Evolutionary conservation across 108 stramenopile species (phyloP).

Genomic region (Nitzschia putrida): DNA sequence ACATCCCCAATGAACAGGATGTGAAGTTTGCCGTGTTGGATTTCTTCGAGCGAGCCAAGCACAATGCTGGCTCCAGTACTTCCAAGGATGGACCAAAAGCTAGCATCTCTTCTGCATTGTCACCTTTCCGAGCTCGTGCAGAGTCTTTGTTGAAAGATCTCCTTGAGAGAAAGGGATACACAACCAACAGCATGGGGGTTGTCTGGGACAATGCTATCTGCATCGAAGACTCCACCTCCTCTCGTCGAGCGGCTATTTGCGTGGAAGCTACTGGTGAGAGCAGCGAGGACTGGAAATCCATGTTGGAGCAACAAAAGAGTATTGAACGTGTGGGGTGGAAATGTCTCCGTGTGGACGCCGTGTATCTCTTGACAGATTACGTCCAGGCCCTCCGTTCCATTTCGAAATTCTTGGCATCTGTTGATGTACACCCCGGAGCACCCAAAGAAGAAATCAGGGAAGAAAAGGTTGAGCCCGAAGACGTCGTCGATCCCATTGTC

Average conservation of each 20-base stretch:
- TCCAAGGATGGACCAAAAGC: background rate
- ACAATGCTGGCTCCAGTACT: background rate
- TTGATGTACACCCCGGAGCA: conserved; percentile 14
- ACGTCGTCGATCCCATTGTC: background rate
- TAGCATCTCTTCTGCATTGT: background rate
- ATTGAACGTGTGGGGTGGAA: conserved; percentile 71
- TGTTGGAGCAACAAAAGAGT: conserved; percentile 49
- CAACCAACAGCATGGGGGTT: conserved; percentile 40
- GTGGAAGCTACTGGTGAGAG: conserved; percentile 44
- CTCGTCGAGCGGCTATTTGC: conserved; percentile 41
- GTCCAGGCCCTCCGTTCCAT: conserved; percentile 6
- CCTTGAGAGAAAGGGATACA: conserved; percentile 35
- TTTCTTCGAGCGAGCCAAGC: conserved; percentile 33
- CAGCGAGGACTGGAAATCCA: conserved; percentile 37
- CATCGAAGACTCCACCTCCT: conserved; percentile 29
- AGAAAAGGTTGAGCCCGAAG: background rate
- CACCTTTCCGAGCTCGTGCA: conserved; percentile 12
- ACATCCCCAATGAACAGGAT: conserved; percentile 54
- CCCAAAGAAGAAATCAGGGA: background rate
- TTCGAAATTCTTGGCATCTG: conserved; percentile 27
- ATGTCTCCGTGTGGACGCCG: conserved; percentile 49
- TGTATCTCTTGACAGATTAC: conserved; percentile 35
- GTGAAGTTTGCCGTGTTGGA: conserved; percentile 54
- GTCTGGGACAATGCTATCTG: conserved; percentile 57
- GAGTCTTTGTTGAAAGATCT: conserved; percentile 28